A percentile compares a stretch with the other conserved stretches of the same genome.
Evolutionary conservation across 352 stramenopile genomes (phyloP).

Genomic region (Phytopythium delawarense): DNA sequence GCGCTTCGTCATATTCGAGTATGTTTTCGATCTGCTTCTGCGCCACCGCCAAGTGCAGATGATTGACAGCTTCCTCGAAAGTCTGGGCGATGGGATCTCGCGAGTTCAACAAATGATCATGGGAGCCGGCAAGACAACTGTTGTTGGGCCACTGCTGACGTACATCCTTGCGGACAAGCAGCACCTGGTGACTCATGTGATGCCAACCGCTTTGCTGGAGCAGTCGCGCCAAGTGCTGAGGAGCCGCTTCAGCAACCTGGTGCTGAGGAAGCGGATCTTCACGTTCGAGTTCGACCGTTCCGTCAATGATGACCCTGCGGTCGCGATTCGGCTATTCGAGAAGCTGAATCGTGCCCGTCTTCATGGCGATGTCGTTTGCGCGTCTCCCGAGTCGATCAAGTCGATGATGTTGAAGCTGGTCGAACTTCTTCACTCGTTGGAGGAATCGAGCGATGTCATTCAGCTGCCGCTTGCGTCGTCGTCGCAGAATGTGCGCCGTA

Average conservation of each 20-base stretch:
- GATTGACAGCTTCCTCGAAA: constrained; percentile 97
- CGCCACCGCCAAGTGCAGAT: constrained; percentile 98
- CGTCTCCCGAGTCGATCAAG: constrained; percentile 98
- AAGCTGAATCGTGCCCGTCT: constrained; percentile 90
- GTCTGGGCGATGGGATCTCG: constrained; percentile 64
- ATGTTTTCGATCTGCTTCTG: constrained; percentile 98
- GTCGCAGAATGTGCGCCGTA: constrained; percentile 69
- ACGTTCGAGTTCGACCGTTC: constrained; percentile 98
- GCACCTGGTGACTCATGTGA: constrained; percentile 96
- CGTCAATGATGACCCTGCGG: constrained; percentile 75
- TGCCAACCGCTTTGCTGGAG: constrained; percentile 97
- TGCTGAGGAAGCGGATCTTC: constrained; percentile 98
- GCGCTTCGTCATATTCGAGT: constrained; percentile 99
- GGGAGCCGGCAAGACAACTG: constrained; percentile 99
- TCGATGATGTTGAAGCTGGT: constrained; percentile 99
- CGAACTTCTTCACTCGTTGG: constrained; percentile 89
- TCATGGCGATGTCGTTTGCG: constrained; percentile 95
- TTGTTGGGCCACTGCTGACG: constrained; percentile 97
- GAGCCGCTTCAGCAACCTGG: constrained; percentile 95
- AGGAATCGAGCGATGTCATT: constrained; percentile 76
- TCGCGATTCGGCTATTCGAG: constrained; percentile 58
- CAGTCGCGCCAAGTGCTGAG: constrained; percentile 97
- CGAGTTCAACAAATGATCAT: constrained; percentile 99
- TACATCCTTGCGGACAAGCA: constrained; percentile 96
- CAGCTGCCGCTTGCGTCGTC: constrained; percentile 47